Base-by-base conservation (phyloP, 148 eudicot genomes). In the Talinum fruticosum region DNA sequence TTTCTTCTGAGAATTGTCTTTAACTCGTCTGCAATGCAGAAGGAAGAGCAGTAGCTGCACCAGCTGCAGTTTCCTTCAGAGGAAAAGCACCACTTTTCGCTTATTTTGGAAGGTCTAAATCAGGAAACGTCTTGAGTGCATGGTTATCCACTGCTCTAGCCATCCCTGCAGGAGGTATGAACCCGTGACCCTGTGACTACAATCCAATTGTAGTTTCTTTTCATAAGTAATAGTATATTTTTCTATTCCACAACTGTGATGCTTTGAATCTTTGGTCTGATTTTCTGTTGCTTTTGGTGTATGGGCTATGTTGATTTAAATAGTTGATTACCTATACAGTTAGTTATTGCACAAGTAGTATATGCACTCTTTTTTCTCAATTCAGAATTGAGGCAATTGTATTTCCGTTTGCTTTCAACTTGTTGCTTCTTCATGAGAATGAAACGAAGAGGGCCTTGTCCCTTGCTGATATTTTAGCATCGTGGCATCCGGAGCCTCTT, bases 91-190 rank as follows among this genome's bases (percentile, higher is more conserved):
- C 91, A 14, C 83, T 85, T 75, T 82, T 93, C 77, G 89, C 95
- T 73, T 84, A 92, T 36, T 79, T 84, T 45, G 91, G 85, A 73
- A 84, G 90, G 66, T 68, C 76, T 33, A 75, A 82, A 54, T 85
- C 89, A 51, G 81, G 83, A 32, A 87, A 87, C 76, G 85, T 87
- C 29, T 85, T 87, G 37, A 72, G 85, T 68, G 79, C 83, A 75
- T 96, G 94, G 97, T 74, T 91, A 74, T 81, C 94, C 75, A 83
- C 87, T 75, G 89, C 87, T 47, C 84, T 96, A 79, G 93, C 97
- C 51, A 91, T 96, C 79, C 98, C 99, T 38, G 87, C 91, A 16
- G 98, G 98, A 89, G 98, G 99, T 96, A 76, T 44, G 69, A 35
- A 61, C 1, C 18, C 66, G 2, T 62, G 3, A 62, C 33, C 23